Evolutionary conservation across 2,329 filamentous ascomycete species (phyloP), one percentile per base, ranked within the genome.

Genomic region (Leptoxyphium fumago): DNA sequence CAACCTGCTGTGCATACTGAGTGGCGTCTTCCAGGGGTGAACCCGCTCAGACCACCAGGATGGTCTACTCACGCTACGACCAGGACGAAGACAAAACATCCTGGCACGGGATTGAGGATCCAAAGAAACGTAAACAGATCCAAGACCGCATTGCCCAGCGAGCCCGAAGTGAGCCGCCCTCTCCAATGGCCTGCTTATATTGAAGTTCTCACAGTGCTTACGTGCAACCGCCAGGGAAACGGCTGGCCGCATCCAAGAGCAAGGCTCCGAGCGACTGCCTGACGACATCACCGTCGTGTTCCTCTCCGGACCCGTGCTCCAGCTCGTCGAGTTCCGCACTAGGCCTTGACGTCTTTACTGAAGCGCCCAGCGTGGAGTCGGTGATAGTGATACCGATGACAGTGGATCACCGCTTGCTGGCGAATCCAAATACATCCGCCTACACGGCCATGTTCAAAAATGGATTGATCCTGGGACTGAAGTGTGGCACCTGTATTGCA

Each of bases 71-170:
- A 9, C 32, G 32, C 32, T 36, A 36, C 32, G 15, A 15, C 32
- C 32, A 36, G 15, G 32, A 36, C 15, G 32, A 36, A 15, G 32
- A 36, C 9, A 36, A 9, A 36, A 13, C 32, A 13, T 13, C 32
- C 36, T 66, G 62, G 62, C 55, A 56, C 30, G 52, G 55, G 14
- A 55, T 64, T 21, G 44, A 57, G 39, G 61, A 64, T 44, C 55
- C 60, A 3, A 61, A 56, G 46, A 59, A 62, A 45, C 52, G 63
- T 34, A 64, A 66, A 50, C 57, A 62, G 41, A 62, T 64, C n/a
- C 62, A 64, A 50, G 62, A 65, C 49, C 53, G 61, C 39, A 47
- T 64, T 38, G 63, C 63, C 18, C 61, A 65, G 47, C 51, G 62
- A 52, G 61, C 61, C 17, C 52, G 61, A 51, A 48, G 61, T 64